phyloP scores from a whole-genome alignment of 495 filamentous ascomycete species.

The Hyaloscypha variabilis region DNA sequence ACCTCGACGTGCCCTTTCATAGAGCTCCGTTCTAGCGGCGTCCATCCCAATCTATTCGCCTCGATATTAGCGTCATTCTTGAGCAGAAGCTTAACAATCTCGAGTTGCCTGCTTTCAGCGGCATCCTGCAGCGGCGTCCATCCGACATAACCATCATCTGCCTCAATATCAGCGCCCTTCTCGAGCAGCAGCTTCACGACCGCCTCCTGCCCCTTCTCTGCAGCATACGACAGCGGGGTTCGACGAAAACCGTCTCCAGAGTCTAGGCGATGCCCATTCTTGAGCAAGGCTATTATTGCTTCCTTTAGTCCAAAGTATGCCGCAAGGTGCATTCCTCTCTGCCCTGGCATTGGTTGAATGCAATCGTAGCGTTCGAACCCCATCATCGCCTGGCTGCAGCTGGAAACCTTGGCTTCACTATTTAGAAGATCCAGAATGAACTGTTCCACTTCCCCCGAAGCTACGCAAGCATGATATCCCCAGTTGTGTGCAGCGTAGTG shows the following conservation, averaged over 20 bases:
- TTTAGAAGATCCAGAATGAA: constrained; percentile 26
- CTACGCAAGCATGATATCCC: constrained; percentile 43
- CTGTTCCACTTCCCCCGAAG: constrained; percentile 13
- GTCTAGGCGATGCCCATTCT: not conserved
- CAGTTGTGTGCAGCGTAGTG: constrained; percentile 23
- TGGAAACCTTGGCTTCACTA: constrained; percentile 24
- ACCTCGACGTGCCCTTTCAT: too few relatives aligned
- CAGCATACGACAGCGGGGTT: constrained; percentile 30
- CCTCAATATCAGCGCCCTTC: not conserved
- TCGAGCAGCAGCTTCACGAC: constrained; percentile 32
- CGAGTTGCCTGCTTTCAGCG: not conserved
- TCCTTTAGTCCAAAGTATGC: constrained; percentile 30
- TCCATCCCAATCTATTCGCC: too few relatives aligned
- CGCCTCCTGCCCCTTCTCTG: constrained; percentile 16
- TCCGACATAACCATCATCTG: not conserved
- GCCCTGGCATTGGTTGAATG: constrained; percentile 15
- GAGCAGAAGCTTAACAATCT: too few relatives aligned
- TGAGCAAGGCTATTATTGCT: not conserved
- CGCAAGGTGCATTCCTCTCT: constrained; percentile 30
- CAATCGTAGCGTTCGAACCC: constrained; percentile 11
- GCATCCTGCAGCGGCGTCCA: not conserved
- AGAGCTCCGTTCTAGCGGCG: too few relatives aligned
- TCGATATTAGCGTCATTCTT: too few relatives aligned
- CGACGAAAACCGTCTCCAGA: constrained; percentile 15
- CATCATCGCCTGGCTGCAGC: constrained; percentile 12